Evolutionary conservation across 192 early-diverging fungal genomes (phyloP), one percentile per base, ranked within the genome.

Genomic region (Backusella westeae): DNA sequence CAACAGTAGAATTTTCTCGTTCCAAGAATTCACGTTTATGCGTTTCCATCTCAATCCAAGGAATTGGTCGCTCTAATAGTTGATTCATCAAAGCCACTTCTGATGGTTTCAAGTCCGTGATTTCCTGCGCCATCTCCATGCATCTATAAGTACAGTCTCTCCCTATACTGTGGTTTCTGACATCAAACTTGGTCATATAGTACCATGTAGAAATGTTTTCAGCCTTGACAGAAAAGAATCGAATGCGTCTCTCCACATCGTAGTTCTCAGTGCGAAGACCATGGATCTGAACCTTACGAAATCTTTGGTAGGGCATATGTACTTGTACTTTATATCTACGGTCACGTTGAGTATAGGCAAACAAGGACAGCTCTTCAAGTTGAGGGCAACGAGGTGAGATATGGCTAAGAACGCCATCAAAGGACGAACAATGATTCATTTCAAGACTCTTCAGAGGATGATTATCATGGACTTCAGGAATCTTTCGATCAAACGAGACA

Each of bases 21-120:
- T 63, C 56, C 23, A 63, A 63, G 12, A 63, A 63, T 63, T 63
- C 56, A 21, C 56, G 56, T 29, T 63, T 63, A 29, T 63, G 56
- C 9, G 56, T 63, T 29, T 63, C 56, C 56, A 63, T 63, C 26
- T 63, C 56, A 29, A 63, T 63, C 56, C 56, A 63, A 63, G 56
- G 56, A 26, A 63, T 63, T 29, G 56, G 56, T 63, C 56, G 23
- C 26, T 63, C 56, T 29, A 63, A 63, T 63, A 63, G 0, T 63
- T 63, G 56, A 29, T 63, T 63, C 21, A 63, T 63, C 12, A 63
- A 29, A 0, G 56, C 56, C 12, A 29, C 56, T 63, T 63, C 56
- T 29, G 56, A 29, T 63, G 56, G 56, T 63, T 63, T 63, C 21
- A 63, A 63, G 2, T 29, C 21, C 3, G 26, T 29, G 26, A 63